phyloP scores from a whole-genome alignment of 2,329 filamentous ascomycete species.

The Colletotrichum sp. region DNA sequence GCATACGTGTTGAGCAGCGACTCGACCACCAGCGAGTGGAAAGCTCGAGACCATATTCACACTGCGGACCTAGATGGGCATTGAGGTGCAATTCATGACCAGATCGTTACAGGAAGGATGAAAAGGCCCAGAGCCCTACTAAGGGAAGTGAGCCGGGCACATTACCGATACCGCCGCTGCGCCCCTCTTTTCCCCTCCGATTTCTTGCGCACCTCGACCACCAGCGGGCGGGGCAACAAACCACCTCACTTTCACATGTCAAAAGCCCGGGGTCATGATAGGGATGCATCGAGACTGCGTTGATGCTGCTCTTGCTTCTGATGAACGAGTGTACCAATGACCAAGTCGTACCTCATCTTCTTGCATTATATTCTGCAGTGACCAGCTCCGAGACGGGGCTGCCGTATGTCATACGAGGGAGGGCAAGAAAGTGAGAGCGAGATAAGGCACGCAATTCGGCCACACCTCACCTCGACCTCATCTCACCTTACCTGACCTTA shows the following conservation, averaged over 20 bases:
- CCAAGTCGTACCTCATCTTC: not conserved
- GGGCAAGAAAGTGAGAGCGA: not conserved
- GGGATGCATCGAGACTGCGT: slow-evolving; percentile 4
- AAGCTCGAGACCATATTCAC: not conserved
- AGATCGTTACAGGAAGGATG: not conserved
- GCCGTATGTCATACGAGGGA: not conserved
- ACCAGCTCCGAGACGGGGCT: not conserved
- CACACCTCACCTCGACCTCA: not conserved
- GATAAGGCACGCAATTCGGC: not conserved
- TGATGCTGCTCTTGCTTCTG: not conserved
- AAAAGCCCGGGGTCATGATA: slow-evolving; percentile 7
- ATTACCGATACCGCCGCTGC: not conserved
- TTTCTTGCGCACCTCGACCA: not conserved
- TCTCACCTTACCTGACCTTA: not conserved
- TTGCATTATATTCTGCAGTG: not conserved
- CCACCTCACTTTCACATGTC: slow-evolving; percentile 20
- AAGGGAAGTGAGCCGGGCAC: not conserved
- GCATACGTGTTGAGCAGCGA: not conserved
- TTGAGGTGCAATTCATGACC: not conserved
- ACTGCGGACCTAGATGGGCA: not conserved
- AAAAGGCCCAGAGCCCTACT: not conserved
- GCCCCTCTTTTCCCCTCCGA: not conserved
- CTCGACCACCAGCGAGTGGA: not conserved
- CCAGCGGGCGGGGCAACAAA: not conserved
- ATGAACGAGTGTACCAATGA: not conserved